Conservation (phyloP, 768 basidiomycete genomes). For the Phanerochaete sordida region DNA sequence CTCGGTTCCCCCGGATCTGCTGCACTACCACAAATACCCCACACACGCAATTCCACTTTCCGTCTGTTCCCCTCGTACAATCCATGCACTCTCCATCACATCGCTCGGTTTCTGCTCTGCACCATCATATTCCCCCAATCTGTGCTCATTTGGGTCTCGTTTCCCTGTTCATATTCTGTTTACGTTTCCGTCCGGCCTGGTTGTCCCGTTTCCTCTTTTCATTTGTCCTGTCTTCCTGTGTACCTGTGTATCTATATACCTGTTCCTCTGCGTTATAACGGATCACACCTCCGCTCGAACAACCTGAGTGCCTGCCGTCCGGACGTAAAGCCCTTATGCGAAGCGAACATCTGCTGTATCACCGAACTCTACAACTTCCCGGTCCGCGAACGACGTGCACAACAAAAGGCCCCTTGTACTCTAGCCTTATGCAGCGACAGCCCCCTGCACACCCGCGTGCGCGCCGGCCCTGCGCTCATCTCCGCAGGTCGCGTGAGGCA, state of each 20-base stretch:
- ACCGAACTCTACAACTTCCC: neutral
- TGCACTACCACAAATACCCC: neutral
- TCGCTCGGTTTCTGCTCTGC: neutral
- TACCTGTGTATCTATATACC: constrained; percentile 1
- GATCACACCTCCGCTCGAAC: neutral
- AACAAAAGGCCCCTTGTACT: neutral
- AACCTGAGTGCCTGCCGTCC: neutral
- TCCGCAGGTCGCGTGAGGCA: too few relatives aligned
- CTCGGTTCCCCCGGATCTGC: constrained; percentile 1
- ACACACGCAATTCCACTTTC: neutral
- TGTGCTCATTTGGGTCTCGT: neutral
- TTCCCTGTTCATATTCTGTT: neutral
- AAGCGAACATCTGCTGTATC: neutral
- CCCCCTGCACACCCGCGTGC: too few relatives aligned
- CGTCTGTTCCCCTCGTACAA: neutral
- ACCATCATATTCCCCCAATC: neutral
- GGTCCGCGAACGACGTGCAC: neutral
- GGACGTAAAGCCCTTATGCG: too few relatives aligned
- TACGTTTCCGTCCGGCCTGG: neutral
- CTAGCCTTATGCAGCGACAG: neutral
- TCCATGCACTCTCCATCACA: neutral
- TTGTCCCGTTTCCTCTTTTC: neutral
- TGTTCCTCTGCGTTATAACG: neutral
- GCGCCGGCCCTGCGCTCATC: too few relatives aligned
- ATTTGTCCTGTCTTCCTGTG: neutral